phyloP scores from a whole-genome alignment of 345 rosid species.

The Aquilaria sinensis region DNA sequence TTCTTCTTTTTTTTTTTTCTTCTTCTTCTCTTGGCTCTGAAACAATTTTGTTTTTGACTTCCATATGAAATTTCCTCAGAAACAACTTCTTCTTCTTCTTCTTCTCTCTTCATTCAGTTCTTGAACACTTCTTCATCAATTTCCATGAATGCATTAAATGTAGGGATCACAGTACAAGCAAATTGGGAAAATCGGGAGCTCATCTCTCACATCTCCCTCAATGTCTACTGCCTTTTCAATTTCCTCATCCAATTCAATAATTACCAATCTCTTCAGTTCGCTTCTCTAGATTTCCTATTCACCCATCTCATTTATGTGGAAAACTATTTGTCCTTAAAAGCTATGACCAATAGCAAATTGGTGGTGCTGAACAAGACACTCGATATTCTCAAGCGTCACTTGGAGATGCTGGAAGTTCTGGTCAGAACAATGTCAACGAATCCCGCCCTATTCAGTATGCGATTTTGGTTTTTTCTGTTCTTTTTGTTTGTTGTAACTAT shows the following conservation, averaged over 20 bases:
- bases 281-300: background rate
- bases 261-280: background rate
- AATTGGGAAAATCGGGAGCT: slow-evolving; percentile 99
- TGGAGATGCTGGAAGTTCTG: slow-evolving; percentile 86
- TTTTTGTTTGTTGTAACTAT: no score
- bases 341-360: slow-evolving; percentile 85
- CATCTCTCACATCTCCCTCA: slow-evolving; percentile 93
- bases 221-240: slow-evolving; percentile 96
- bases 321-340: slow-evolving; percentile 31
- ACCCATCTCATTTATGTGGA: background rate
- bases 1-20: no score
- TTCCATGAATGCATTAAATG: slow-evolving; percentile 81
- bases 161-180: slow-evolving; percentile 97
- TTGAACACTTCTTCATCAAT: no score
- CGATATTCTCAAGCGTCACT: slow-evolving; percentile 74
- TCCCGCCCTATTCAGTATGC: slow-evolving; percentile 66
- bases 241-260: slow-evolving; percentile 91
- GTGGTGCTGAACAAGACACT: slow-evolving; percentile 80
- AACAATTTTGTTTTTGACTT: no score
- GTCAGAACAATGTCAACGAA: slow-evolving; percentile 83
- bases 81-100: no score
- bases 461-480: slow-evolving; percentile 12
- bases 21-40: no score
- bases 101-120: no score
- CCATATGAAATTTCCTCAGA: no score